Percentiles rank a stretch among this genome's conserved stretches.
Conservation (phyloP, 2,329 filamentous ascomycete species). For the Talaromyces sp. region DNA sequence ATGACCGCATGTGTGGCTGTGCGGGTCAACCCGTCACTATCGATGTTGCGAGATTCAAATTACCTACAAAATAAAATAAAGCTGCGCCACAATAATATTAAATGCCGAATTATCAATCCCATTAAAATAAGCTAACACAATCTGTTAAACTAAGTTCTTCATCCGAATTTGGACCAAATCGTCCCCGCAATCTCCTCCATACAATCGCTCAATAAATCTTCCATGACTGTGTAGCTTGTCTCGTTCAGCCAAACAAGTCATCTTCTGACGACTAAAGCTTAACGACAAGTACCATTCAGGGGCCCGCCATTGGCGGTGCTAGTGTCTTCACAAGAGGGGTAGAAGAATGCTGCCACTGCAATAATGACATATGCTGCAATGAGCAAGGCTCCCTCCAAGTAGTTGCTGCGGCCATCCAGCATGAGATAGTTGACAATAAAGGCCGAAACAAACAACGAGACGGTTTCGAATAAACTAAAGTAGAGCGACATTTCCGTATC, state of each 20-base stretch:
- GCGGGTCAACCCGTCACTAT: background rate
- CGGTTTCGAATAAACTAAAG: conserved; percentile 84
- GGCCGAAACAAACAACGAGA: conserved; percentile 75
- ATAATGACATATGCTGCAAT: conserved; percentile 66
- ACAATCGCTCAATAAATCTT: background rate
- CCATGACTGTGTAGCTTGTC: background rate
- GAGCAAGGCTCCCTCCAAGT: conserved; percentile 66
- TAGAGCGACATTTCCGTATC: conserved; percentile 69
- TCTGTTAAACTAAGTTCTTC: background rate
- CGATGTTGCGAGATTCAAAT: background rate
- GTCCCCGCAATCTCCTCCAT: background rate
- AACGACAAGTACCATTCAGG: conserved; percentile 8
- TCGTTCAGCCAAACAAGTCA: background rate
- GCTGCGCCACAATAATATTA: background rate
- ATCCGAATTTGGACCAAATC: background rate
- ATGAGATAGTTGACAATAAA: conserved; percentile 87
- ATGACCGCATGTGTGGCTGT: background rate
- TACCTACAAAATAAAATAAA: background rate
- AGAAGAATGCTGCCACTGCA: conserved; percentile 61
- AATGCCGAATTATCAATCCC: background rate
- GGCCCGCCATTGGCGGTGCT: conserved; percentile 26
- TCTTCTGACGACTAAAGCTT: background rate
- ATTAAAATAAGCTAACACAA: background rate
- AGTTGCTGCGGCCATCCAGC: conserved; percentile 78
- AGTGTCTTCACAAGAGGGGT: conserved; percentile 49